Conservation (phyloP, 1,284 basidiomycete genomes). For the Apiotrichum sp. region DNA sequence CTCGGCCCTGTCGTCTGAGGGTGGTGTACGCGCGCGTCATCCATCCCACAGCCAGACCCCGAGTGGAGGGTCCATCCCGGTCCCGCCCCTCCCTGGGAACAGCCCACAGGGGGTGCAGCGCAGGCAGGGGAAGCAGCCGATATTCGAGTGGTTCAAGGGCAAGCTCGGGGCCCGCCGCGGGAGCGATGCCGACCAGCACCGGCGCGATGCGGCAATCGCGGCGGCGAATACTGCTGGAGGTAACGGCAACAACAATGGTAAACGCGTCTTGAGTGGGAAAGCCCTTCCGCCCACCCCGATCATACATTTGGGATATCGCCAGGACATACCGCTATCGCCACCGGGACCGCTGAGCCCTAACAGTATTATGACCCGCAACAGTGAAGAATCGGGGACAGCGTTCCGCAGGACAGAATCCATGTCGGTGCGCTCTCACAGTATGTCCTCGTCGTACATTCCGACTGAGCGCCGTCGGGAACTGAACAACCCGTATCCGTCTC, state of each 20-base stretch:
- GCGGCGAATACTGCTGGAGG: neutral
- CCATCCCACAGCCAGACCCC: neutral
- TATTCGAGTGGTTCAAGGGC: slow-evolving; percentile 85
- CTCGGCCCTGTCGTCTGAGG: neutral
- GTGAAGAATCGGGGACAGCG: neutral
- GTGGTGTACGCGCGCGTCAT: neutral
- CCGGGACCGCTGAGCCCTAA: neutral
- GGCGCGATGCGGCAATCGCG: slow-evolving; percentile 34
- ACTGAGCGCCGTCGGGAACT: slow-evolving; percentile 26
- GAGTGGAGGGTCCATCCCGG: neutral
- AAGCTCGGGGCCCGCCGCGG: slow-evolving; percentile 54
- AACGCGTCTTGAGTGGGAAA: neutral
- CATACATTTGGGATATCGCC: too few relatives aligned
- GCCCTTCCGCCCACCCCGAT: neutral
- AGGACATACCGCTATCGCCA: too few relatives aligned
- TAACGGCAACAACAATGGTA: neutral
- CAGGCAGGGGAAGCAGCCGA: slow-evolving; percentile 55
- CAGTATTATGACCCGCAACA: neutral
- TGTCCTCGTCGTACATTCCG: slow-evolving; percentile 9
- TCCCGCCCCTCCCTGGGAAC: too few relatives aligned
- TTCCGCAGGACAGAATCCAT: slow-evolving; percentile 28
- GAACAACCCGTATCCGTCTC: slow-evolving; percentile 43
- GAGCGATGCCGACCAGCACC: slow-evolving; percentile 17
- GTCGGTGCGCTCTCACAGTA: slow-evolving; percentile 34
- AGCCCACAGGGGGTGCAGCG: neutral